Conservation (phyloP, 2,329 filamentous ascomycete species). For the Calcarisporium arbuscula region DNA sequence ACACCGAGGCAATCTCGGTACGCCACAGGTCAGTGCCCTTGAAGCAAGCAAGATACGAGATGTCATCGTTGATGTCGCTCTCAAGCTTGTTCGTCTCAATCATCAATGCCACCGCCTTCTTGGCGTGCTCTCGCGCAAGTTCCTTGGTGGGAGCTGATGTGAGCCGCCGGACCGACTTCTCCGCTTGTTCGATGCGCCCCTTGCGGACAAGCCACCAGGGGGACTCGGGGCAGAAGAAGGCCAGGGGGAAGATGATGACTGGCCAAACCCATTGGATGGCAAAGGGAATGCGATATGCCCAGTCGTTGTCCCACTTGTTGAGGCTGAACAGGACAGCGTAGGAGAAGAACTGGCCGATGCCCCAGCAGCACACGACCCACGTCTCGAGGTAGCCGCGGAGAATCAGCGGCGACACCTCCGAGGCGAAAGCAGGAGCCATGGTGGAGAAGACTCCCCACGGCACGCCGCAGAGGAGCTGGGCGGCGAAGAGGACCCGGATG, state of each 20-base stretch:
- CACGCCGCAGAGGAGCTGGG: constrained; percentile 39
- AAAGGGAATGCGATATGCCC: constrained; percentile 49
- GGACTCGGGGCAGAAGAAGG: constrained; percentile 24
- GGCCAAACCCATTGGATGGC: constrained; percentile 31
- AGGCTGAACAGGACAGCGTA: constrained; percentile 14
- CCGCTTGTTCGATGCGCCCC: constrained; percentile 20
- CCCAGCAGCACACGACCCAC: constrained; percentile 37
- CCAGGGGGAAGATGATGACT: constrained; percentile 19
- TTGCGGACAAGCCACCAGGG: constrained; percentile 26
- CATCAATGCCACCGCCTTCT: constrained; percentile 57
- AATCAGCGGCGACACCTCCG: constrained; percentile 34
- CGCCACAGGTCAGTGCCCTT: constrained; percentile 37
- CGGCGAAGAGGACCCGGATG: constrained; percentile 33
- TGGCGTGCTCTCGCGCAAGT: constrained; percentile 23
- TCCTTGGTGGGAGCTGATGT: constrained; percentile 39
- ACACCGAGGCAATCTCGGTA: constrained; percentile 39
- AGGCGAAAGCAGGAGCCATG: constrained; percentile 35
- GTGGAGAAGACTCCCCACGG: constrained; percentile 37
- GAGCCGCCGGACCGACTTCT: constrained; percentile 21
- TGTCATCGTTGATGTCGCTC: constrained; percentile 28
- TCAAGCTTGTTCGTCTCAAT: constrained; percentile 44
- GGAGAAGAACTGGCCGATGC: constrained; percentile 30
- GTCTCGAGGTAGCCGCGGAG: constrained; percentile 35
- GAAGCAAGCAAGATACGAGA: constrained; percentile 41
- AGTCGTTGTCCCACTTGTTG: constrained; percentile 36